Evolutionary conservation across 495 filamentous ascomycete species (phyloP), one percentile per base, ranked within the genome.

Genomic region (Rhizodiscina lignyota): DNA sequence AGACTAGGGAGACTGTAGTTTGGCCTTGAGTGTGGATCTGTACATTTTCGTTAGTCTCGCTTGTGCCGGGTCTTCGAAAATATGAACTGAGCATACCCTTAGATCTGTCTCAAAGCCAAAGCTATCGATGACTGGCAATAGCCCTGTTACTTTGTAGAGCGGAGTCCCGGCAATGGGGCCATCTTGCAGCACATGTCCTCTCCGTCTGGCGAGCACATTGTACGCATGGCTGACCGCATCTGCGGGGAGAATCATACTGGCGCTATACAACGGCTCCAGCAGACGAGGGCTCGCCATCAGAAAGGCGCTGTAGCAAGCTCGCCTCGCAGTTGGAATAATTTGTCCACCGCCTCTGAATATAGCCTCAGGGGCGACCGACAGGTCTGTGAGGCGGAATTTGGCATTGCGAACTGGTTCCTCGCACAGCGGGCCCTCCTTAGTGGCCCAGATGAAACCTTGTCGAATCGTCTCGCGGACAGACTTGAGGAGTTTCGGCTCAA

Each of bases 331-430:
- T 33, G 89, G 89, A 50, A 97, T 97, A 51, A 97, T 92, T 53
- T 97, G 89, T 19, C 91, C 89, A 31, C 85, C 87, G 22, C 89
- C 89, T 32, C 89, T 68, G 60, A 86, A 91, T 50, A 96, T 94
- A 20, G 84, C 76, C 55, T 94, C 83, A 33, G 74, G 63, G 19
- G 83, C 89, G 22, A 97, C 72, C 18, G 77, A 67, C 30, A 92
- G 72, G 50, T 96, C 91, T 39, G 84, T 96, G 52, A 97, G 70
- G 42, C 79, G 77, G 64, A 96, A 97, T 45, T 86, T 91, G 49
- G 81, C 80, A 58, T 96, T 94, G 37, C 89, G 83, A 54, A 97
- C 94, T 28, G 89, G 89, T 63, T 97, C 89, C 80, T 97, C 89
- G 64, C 89, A 97, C 8, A 97, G 62, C 15, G 89, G 89, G 5